Conservation (phyloP, 2,329 filamentous ascomycete species). For the Hymenoscyphus fraxineus region DNA sequence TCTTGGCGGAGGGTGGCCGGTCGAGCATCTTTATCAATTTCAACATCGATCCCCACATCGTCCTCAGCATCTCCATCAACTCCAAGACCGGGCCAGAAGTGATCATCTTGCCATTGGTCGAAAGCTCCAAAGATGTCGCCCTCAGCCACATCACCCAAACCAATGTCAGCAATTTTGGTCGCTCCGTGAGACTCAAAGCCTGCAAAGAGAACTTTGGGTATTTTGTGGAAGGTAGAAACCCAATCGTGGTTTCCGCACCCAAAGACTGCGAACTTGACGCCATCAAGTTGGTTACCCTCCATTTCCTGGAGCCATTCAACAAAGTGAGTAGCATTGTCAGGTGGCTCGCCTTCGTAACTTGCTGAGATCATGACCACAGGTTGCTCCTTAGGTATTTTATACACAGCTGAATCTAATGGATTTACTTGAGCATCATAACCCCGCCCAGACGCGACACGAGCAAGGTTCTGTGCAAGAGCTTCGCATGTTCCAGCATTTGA, state of each 20-base stretch:
- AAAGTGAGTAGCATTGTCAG: constrained; percentile 68
- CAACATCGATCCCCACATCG: constrained; percentile 21
- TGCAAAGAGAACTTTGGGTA: constrained; percentile 60
- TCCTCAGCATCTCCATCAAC: constrained; percentile 17
- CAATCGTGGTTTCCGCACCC: constrained; percentile 63
- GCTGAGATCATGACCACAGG: constrained; percentile 66
- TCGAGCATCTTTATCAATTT: constrained; percentile 26
- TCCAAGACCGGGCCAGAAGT: constrained; percentile 43
- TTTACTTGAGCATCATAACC: constrained; percentile 54
- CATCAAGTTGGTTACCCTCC: constrained; percentile 44
- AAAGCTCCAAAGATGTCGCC: constrained; percentile 66
- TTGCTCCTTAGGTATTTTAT: constrained; percentile 54
- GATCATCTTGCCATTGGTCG: constrained; percentile 62
- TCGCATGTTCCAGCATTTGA: constrained; percentile 75
- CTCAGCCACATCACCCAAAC: constrained; percentile 17
- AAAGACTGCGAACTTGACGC: constrained; percentile 64
- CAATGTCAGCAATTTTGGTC: constrained; percentile 16
- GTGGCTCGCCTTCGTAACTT: constrained; percentile 70
- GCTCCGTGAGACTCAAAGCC: constrained; percentile 14
- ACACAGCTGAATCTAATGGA: constrained; percentile 58
- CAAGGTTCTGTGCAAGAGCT: constrained; percentile 60
- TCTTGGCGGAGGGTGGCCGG: constrained; percentile 52
- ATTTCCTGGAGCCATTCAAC: constrained; percentile 57
- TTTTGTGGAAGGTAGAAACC: constrained; percentile 60
- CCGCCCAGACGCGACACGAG: constrained; percentile 52